phyloP scores from a whole-genome alignment of 495 filamentous ascomycete genomes.

The Penicillium goetzii region DNA sequence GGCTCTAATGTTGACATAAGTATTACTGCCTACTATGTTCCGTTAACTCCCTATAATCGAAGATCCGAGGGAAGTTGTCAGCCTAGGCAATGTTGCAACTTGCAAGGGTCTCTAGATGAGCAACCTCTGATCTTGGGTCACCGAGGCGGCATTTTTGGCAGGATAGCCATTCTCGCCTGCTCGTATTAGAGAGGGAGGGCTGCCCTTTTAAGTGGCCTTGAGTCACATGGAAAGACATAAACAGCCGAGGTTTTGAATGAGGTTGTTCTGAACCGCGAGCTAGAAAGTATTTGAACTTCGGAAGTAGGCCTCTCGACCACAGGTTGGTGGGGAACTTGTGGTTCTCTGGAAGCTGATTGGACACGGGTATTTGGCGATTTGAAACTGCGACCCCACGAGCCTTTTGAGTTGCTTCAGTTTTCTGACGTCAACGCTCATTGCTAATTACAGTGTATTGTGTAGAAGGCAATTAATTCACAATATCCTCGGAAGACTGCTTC shows the following conservation, averaged over 20 bases:
- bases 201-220: conserved; percentile 16
- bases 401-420: background rate
- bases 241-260: conserved; percentile 16
- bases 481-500: background rate
- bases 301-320: conserved; percentile 7
- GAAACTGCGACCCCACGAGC: too few species aligned
- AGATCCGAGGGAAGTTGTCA: too few species aligned
- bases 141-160: background rate
- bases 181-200: conserved; percentile 4
- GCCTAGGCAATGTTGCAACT: too few species aligned
- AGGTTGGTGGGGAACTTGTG: conserved; percentile 12
- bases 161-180: conserved; percentile 6
- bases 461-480: background rate
- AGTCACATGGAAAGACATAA: conserved; percentile 12
- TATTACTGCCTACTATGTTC: too few species aligned
- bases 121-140: too few species aligned
- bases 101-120: too few species aligned
- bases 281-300: conserved; percentile 11
- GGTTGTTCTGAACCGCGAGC: conserved; percentile 14
- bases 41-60: too few species aligned
- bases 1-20: too few species aligned
- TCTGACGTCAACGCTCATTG: background rate
- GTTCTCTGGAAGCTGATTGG: conserved; percentile 13
- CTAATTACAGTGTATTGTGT: background rate
- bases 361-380: conserved; percentile 6